Evolutionary conservation across 257 asterid species (phyloP).

Genomic region (Solanum clarkiae): DNA sequence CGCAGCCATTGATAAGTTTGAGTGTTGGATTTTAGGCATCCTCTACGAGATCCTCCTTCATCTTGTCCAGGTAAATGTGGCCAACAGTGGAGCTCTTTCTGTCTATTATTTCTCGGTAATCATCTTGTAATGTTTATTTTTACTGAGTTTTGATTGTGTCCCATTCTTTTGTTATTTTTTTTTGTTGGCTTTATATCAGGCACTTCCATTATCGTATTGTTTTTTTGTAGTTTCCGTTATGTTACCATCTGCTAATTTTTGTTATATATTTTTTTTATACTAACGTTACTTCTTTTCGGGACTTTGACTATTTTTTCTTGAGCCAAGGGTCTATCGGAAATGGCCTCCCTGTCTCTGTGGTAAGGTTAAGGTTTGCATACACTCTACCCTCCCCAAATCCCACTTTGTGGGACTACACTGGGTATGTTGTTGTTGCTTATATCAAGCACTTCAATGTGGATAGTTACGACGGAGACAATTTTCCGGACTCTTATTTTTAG

Average conservation of each 20-base stretch:
- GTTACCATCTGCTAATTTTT: neutral
- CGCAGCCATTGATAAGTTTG: slow-evolving; percentile 74
- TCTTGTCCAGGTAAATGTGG: slow-evolving; percentile 82
- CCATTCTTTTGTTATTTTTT: neutral
- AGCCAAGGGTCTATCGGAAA: neutral
- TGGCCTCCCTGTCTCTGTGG: neutral
- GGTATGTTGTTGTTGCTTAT: neutral
- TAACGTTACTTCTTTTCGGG: neutral
- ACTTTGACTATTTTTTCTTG: neutral
- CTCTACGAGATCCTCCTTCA: slow-evolving; percentile 90
- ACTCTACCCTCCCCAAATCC: neutral
- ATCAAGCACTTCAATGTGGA: neutral
- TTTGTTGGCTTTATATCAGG: neutral
- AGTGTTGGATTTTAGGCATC: slow-evolving; percentile 96
- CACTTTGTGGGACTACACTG: neutral
- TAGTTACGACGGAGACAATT: neutral
- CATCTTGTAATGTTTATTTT: neutral
- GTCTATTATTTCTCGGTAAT: neutral
- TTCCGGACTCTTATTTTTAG: neutral
- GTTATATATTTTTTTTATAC: neutral
- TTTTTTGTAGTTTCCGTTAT: neutral
- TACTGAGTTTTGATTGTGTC: neutral
- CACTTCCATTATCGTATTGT: neutral
- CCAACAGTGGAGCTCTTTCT: neutral
- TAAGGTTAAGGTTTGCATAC: neutral